Base-by-base conservation (phyloP, 495 filamentous ascomycete species). In the Endocarpon pusillum region DNA sequence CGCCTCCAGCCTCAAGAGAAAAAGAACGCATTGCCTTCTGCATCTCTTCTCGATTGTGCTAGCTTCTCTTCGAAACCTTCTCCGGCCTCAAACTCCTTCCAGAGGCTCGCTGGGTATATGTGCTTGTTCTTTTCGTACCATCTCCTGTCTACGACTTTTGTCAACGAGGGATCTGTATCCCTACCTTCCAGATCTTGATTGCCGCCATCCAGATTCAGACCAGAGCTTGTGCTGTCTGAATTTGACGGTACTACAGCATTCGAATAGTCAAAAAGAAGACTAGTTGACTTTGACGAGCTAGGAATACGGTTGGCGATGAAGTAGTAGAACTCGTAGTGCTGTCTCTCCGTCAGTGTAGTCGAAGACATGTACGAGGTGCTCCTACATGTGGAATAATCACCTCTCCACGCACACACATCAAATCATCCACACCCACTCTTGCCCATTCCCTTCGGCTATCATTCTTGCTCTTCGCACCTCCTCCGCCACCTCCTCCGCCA, bases 51-150 rank as follows among this genome's bases (percentile, higher is more conserved):
- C 10, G 57, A 54, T 5, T 14, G 5, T 18, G 46, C 52, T 34
- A 86, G 75, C 51, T 81, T 78, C 38, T 69, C 72, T 39, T 74
- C 65, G 49, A 94, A 93, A 40, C 94, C 78, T 55, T 75, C 78
- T 19, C 75, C 76, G 1, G 84, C 80, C 39, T 94, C 86, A 54
- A 92, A 97, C 39, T 92, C 80, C 38, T 85, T 82, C 89, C 89
- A 97, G 11, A 89, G 65, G 50, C 81, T 94, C 4, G 87, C 89
- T 0, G 89, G 89, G 53, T 85, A 96, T 31, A 96, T 94, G 44
- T 97, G 89, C 52, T 96, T 97, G 52, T 96, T 92, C 43, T 75
- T 66, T 58, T 94, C 82, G 49, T 94, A 97, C 89, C 89, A 97
- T 37, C 89, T 59, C 29, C 89, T 66, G 58, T 97, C 89, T 2